A percentile compares a stretch with the other conserved stretches of the same genome.
Evolutionary conservation across 1,284 basidiomycete species (phyloP).

Genomic region (Ustilago esculenta): DNA sequence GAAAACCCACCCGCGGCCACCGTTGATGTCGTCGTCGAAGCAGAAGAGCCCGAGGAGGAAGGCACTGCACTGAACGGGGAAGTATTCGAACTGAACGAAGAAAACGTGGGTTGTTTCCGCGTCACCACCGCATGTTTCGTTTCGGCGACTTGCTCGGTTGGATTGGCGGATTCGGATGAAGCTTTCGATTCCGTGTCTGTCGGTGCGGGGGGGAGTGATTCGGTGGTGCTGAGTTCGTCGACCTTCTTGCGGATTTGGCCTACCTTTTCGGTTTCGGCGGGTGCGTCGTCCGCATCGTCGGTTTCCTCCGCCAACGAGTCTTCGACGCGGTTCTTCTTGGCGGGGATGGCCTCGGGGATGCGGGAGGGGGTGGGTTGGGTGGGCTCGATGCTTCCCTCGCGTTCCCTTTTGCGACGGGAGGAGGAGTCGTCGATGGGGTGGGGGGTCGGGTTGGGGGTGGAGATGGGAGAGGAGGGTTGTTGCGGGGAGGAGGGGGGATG

Average conservation of each 20-base stretch:
- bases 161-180: background rate
- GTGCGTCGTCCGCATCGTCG: conserved; percentile 20
- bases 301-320: conserved; percentile 33
- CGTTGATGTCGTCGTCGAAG: conserved; percentile 24
- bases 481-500: conserved; percentile 14
- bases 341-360: conserved; percentile 39
- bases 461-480: conserved; percentile 8
- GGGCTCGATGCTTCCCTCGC: conserved; percentile 58
- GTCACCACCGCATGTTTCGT: too few species aligned
- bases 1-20: background rate
- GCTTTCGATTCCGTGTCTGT: conserved; percentile 31
- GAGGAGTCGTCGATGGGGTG: conserved; percentile 31
- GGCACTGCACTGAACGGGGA: conserved; percentile 46
- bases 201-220: too few species aligned
- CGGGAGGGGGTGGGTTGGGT: conserved; percentile 28
- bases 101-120: conserved; percentile 49
- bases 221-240: conserved; percentile 53
- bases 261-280: conserved; percentile 52
- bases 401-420: conserved; percentile 51
- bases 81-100: conserved; percentile 51
- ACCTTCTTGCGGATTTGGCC: conserved; percentile 59
- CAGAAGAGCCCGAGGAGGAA: conserved; percentile 36
- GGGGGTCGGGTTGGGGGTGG: conserved; percentile 14
- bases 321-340: conserved; percentile 59
- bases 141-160: too few species aligned